Conservation (phyloP, 2,329 filamentous ascomycete genomes). For the Trichoderma sp. region DNA sequence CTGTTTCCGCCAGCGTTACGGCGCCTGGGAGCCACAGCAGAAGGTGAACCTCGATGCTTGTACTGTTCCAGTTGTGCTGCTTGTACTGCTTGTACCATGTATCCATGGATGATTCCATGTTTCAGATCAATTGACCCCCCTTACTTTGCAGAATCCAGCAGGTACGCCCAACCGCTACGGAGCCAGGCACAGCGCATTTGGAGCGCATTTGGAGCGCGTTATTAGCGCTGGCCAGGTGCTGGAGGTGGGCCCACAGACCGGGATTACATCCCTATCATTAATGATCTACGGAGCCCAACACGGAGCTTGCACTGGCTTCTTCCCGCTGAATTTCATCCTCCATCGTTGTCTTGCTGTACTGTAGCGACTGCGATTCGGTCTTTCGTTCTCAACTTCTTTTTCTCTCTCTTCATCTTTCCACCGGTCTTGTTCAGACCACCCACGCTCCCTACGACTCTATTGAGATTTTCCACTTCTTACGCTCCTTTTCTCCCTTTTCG, state of each 20-base stretch:
- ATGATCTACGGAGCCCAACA: background rate
- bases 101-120: background rate
- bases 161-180: constrained; percentile 8
- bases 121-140: constrained; percentile 15
- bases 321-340: background rate
- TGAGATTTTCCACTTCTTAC: constrained; percentile 1
- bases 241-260: constrained; percentile 5
- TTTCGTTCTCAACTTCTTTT: background rate
- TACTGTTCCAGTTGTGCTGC: background rate
- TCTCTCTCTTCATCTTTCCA: background rate
- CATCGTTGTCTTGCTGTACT: constrained; percentile 7
- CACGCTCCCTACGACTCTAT: constrained; percentile 11
- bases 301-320: background rate
- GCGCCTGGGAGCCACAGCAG: background rate
- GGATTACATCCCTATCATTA: constrained; percentile 17
- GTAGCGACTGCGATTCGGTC: background rate
- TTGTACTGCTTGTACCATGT: background rate
- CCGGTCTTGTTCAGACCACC: background rate
- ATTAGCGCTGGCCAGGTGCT: constrained; percentile 10
- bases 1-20: background rate
- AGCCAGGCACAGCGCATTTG: constrained; percentile 1
- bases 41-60: background rate
- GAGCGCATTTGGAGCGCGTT: constrained; percentile 10
- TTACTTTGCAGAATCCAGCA: constrained; percentile 14
- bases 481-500: constrained; percentile 7